Base-by-base conservation (phyloP, 257 asterid species). In the Fraxinus americana region DNA sequence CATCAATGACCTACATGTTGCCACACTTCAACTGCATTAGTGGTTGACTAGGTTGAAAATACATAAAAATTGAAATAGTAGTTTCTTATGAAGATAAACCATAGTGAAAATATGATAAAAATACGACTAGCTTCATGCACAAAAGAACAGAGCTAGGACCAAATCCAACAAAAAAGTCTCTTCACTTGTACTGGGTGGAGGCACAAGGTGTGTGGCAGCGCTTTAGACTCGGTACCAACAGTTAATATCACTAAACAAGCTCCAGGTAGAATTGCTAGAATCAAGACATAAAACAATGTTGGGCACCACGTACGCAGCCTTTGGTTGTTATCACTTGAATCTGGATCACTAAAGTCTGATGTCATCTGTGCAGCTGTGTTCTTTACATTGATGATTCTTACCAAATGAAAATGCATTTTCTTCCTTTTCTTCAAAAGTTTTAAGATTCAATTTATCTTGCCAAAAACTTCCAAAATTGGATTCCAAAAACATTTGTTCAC, bases 1-100 rank as follows among this genome's bases (percentile, higher is more conserved):
- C 75, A 83, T 94, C 97, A 75, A 89, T 86, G 70, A 87, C 96
- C 98, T 94, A 80, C 83, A 82, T 36, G 75, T 78, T 75, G 63
- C 72, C 73, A 69, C 21, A 74, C 74, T 69, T 61, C 83, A 81
- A 84, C 72, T 72, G 74, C 45, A 66, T 70, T 10, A 16, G 50
- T 74, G 76, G 43, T 27, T 35, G 17, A 36, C 70, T 11, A 43
- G 70, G 21, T 35, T 11, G 39, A 27, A 59, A 78, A 77, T 67
- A 70, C 9, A 43, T 30, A 12, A 17, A 2, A 2, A 35, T 1
- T 23, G 35, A 35, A 23, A 23, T 0, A 43, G 30, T 23, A 27
- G 12, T 23, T 6, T 12, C 14, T 57, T 13, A 30, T 8, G 67
- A 63, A 71, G 41, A 50, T 74, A 71, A 21, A 38, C 41, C 4